Conservation (phyloP, 148 eudicot species). For the Selenicereus undatus region DNA sequence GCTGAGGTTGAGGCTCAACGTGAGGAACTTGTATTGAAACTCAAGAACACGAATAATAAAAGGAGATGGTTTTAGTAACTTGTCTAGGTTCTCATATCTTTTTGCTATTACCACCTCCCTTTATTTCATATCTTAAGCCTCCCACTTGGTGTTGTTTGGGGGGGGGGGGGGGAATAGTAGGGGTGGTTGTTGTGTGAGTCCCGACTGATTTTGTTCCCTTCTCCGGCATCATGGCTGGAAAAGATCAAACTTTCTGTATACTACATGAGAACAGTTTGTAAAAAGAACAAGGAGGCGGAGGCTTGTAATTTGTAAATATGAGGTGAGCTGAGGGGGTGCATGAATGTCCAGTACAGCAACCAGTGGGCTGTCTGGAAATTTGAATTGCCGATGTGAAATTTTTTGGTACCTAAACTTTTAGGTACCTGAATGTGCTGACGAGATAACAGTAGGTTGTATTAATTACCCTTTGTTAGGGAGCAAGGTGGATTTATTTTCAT, state of each 20-base stretch:
- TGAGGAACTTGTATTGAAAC: constrained; percentile 91
- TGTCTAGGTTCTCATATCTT: background rate
- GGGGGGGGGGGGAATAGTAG: background rate
- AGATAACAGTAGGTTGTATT: background rate
- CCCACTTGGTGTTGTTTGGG: background rate
- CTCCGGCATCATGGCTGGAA: background rate
- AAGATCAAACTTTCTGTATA: background rate
- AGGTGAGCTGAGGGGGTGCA: background rate
- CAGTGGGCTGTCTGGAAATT: background rate
- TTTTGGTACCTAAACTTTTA: background rate
- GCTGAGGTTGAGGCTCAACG: constrained; percentile 90
- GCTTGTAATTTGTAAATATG: constrained; percentile 5
- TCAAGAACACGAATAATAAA: constrained; percentile 47
- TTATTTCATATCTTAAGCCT: background rate
- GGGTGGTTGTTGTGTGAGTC: background rate
- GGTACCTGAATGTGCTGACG: background rate
- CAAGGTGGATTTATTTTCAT: background rate
- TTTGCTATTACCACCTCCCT: background rate
- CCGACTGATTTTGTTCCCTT: background rate
- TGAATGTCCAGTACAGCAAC: background rate
- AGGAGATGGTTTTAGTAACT: constrained; percentile 62
- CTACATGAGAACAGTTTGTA: background rate
- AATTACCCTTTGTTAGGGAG: background rate
- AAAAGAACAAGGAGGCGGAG: background rate
- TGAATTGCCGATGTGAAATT: background rate